Conservation (phyloP, 1,284 basidiomycete species). For the Amylostereum areolatum region DNA sequence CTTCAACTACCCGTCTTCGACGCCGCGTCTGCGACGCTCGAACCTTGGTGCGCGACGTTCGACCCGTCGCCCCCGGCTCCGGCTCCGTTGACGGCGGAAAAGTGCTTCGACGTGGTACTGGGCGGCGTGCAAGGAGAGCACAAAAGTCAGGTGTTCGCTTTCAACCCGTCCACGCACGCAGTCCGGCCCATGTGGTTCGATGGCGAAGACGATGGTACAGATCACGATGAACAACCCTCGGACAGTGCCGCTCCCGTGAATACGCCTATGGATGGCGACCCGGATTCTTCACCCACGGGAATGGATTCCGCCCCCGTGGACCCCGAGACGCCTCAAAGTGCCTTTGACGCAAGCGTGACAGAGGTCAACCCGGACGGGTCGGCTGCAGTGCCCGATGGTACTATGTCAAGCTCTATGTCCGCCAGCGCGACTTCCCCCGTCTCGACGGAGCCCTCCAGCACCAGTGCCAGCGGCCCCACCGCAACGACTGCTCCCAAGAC, state of each 20-base stretch:
- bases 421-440: constrained; percentile 1
- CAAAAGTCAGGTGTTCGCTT: constrained; percentile 56
- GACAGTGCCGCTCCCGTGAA: constrained; percentile 3
- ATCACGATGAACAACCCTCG: background rate
- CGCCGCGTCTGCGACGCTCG: constrained; percentile 26
- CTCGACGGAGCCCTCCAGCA: constrained; percentile 7
- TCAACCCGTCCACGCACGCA: constrained; percentile 37
- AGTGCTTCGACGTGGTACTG: constrained; percentile 26
- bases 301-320: constrained; percentile 5
- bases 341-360: constrained; percentile 10
- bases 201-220: constrained; percentile 18
- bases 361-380: constrained; percentile 11
- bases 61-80: constrained; percentile 43
- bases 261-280: constrained; percentile 3
- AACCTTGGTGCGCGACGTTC: constrained; percentile 55
- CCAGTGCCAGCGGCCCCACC: constrained; percentile 5
- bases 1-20: constrained; percentile 44
- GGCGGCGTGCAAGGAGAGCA: constrained; percentile 21
- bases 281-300: background rate
- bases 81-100: constrained; percentile 42
- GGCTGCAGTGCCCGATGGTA: constrained; percentile 1
- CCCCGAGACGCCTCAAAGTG: constrained; percentile 7
- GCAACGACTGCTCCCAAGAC: constrained; percentile 7
- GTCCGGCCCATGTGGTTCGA: constrained; percentile 49
- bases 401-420: constrained; percentile 12